Conservation (phyloP, 2,329 filamentous ascomycete species). For the Hypoxylon sp. region DNA sequence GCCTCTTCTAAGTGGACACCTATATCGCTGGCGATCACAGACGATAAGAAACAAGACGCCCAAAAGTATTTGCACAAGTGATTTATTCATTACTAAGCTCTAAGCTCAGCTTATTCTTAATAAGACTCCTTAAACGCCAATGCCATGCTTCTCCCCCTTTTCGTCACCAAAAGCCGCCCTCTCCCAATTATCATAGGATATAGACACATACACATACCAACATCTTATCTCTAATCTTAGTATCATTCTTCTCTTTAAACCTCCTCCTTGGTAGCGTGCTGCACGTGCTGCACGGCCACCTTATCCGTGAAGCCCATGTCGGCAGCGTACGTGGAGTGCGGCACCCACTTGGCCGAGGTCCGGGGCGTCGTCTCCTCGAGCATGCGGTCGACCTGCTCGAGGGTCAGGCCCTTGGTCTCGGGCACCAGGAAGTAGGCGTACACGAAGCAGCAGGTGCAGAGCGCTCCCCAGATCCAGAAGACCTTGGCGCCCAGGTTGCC, state of each 20-base stretch:
- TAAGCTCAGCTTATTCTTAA: neutral
- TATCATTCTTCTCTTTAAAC: slow-evolving; percentile 32
- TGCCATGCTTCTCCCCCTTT: neutral
- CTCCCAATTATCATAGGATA: neutral
- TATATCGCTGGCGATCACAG: too few relatives aligned
- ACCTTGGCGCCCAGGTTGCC: slow-evolving; percentile 76
- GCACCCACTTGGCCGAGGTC: slow-evolving; percentile 81
- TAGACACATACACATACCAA: too few relatives aligned
- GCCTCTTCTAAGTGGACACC: too few relatives aligned
- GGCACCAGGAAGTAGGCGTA: slow-evolving; percentile 81
- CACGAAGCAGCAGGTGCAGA: slow-evolving; percentile 69
- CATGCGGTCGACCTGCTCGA: slow-evolving; percentile 88
- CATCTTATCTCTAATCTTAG: too few relatives aligned
- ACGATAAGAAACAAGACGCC: neutral
- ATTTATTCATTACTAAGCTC: neutral
- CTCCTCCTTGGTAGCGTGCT: slow-evolving; percentile 39
- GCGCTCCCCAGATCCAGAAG: slow-evolving; percentile 80
- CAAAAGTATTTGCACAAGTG: neutral
- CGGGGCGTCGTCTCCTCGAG: slow-evolving; percentile 86
- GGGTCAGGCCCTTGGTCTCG: slow-evolving; percentile 80
- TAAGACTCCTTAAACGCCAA: neutral
- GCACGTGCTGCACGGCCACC: slow-evolving; percentile 40
- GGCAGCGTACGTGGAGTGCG: slow-evolving; percentile 74
- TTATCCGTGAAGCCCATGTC: slow-evolving; percentile 63
- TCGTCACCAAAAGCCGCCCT: neutral